Evolutionary conservation across 2,329 filamentous ascomycete genomes (phyloP).

Genomic region (Escovopsis sp.): DNA sequence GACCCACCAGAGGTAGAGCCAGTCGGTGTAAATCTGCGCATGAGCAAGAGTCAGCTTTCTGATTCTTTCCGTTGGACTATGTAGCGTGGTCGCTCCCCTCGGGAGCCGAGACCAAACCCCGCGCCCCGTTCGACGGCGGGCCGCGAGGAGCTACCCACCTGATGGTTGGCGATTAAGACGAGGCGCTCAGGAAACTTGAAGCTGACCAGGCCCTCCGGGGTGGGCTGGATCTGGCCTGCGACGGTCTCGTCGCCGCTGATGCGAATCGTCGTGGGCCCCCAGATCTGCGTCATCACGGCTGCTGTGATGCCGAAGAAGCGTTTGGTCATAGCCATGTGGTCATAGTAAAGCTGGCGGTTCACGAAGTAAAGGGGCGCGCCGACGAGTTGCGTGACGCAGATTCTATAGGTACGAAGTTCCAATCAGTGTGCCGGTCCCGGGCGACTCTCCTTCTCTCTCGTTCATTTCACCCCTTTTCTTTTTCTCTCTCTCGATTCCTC

Average conservation of each 20-base stretch:
- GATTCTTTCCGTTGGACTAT: no score
- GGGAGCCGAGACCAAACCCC: no score
- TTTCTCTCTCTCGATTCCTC: no score
- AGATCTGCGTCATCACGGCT: slow-evolving; percentile 71
- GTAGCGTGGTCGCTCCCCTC: no score
- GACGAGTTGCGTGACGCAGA: slow-evolving; percentile 57
- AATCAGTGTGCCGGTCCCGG: background rate
- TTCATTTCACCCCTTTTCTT: no score
- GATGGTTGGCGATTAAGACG: slow-evolving; percentile 76
- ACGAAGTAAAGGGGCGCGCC: slow-evolving; percentile 62
- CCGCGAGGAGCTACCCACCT: slow-evolving; percentile 33
- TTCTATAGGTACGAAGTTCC: slow-evolving; percentile 25
- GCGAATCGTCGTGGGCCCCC: slow-evolving; percentile 68
- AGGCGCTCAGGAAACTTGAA: slow-evolving; percentile 70
- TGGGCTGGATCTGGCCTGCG: slow-evolving; percentile 55
- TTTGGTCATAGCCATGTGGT: slow-evolving; percentile 79
- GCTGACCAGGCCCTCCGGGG: slow-evolving; percentile 55
- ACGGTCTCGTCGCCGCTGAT: slow-evolving; percentile 76
- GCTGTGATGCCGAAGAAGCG: slow-evolving; percentile 65
- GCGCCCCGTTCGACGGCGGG: background rate
- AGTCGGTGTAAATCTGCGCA: slow-evolving; percentile 67
- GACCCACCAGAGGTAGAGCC: slow-evolving; percentile 88
- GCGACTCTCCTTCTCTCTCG: no score
- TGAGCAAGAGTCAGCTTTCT: background rate
- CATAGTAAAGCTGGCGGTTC: slow-evolving; percentile 64